Evolutionary conservation across 768 basidiomycete species (phyloP).

Genomic region (Tricholomella constricta): DNA sequence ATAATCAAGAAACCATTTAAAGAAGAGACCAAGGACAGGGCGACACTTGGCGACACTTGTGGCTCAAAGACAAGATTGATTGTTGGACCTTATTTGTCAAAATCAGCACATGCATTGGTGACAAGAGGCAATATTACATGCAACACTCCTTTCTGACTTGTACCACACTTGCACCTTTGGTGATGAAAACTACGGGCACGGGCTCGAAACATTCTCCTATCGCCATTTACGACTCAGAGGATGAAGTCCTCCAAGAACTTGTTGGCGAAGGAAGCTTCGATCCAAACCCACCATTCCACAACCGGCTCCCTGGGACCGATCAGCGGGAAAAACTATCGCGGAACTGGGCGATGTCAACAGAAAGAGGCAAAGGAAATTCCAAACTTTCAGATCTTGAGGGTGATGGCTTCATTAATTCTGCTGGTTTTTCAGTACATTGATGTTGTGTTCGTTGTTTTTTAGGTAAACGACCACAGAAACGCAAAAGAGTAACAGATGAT

Average conservation of each 20-base stretch:
- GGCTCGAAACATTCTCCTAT: conserved; percentile 40
- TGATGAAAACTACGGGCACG: conserved; percentile 25
- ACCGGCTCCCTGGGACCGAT: conserved; percentile 1
- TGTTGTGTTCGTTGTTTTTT: background rate
- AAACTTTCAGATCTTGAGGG: conserved; percentile 3
- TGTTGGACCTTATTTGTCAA: too few relatives aligned
- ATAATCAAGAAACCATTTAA: too few relatives aligned
- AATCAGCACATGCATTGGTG: too few relatives aligned
- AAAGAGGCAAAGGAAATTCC: background rate
- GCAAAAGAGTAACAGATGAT: conserved; percentile 12
- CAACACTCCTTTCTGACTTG: too few relatives aligned
- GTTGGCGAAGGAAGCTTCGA: conserved; percentile 21
- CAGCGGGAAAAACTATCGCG: conserved; percentile 4
- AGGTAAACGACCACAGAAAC: conserved; percentile 13
- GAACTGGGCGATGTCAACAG: background rate
- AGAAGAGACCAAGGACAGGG: too few relatives aligned
- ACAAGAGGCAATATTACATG: too few relatives aligned
- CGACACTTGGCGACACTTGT: too few relatives aligned
- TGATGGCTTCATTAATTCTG: background rate
- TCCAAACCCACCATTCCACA: background rate
- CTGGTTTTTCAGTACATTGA: background rate
- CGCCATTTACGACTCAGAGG: conserved; percentile 42
- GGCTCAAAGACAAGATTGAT: too few relatives aligned
- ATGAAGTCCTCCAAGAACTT: conserved; percentile 37
- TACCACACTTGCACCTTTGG: too few relatives aligned